phyloP scores from a whole-genome alignment of 2,329 filamentous ascomycete genomes.

The Aspergillus tanneri region DNA sequence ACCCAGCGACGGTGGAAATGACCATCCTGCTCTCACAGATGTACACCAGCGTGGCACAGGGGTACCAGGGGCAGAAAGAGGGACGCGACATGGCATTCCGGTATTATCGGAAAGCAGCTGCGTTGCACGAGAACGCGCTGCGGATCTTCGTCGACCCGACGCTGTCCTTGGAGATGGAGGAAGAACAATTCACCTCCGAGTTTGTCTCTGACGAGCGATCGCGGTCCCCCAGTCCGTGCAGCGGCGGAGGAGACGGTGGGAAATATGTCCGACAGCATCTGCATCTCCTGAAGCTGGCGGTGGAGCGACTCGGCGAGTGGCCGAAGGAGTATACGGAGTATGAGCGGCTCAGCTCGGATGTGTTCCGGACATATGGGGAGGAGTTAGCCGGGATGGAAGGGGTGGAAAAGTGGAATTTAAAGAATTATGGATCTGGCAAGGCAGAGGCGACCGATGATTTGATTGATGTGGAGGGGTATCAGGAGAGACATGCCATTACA shows the following conservation, averaged over 20 bases:
- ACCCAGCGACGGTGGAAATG: constrained; percentile 50
- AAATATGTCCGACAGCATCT: constrained; percentile 39
- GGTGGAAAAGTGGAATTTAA: constrained; percentile 50
- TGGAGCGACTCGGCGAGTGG: constrained; percentile 42
- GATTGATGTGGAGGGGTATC: background rate
- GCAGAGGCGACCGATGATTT: constrained; percentile 43
- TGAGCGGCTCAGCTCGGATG: constrained; percentile 46
- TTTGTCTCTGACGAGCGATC: constrained; percentile 1
- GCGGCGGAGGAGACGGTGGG: constrained; percentile 11
- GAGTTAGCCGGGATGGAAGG: constrained; percentile 45
- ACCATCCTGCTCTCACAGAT: constrained; percentile 52
- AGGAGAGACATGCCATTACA: background rate
- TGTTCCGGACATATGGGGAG: constrained; percentile 43
- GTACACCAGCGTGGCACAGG: constrained; percentile 48
- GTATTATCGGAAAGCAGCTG: constrained; percentile 42
- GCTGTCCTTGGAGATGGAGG: constrained; percentile 22
- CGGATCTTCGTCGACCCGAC: constrained; percentile 38
- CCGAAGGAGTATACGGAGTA: constrained; percentile 52
- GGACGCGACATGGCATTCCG: constrained; percentile 36
- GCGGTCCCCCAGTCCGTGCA: background rate
- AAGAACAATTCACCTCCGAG: background rate
- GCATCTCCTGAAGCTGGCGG: constrained; percentile 38
- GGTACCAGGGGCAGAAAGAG: constrained; percentile 34
- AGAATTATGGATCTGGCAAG: constrained; percentile 48
- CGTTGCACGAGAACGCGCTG: constrained; percentile 41